Conservation (phyloP, 2,329 filamentous ascomycete species). For the Knufia petricola region DNA sequence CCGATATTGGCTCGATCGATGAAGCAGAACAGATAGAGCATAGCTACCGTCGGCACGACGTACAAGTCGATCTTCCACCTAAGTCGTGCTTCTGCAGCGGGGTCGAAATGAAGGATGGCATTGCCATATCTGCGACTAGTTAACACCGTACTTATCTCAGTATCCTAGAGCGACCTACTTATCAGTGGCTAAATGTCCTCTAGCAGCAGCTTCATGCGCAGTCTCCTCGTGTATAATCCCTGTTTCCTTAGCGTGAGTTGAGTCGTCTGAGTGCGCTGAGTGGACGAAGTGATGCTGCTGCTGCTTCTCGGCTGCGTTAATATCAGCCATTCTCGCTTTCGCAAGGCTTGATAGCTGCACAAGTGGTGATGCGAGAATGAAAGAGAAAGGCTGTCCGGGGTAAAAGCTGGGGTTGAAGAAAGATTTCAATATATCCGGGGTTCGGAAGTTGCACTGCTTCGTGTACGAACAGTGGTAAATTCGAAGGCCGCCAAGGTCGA, state of each 20-base stretch:
- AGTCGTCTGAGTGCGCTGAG: background rate
- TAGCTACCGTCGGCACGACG: constrained; percentile 55
- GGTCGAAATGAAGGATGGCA: constrained; percentile 46
- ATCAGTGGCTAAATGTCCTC: constrained; percentile 41
- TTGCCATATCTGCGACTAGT: constrained; percentile 36
- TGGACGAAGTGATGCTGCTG: background rate
- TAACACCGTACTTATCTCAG: background rate
- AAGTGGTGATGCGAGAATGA: background rate
- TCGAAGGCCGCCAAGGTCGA: background rate
- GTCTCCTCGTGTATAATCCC: constrained; percentile 13
- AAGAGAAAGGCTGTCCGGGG: background rate
- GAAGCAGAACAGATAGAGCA: constrained; percentile 64
- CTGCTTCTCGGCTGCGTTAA: constrained; percentile 10
- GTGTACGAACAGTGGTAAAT: too few relatives aligned
- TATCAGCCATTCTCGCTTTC: constrained; percentile 1
- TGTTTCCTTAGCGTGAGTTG: constrained; percentile 2
- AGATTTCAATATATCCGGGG: background rate
- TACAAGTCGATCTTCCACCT: constrained; percentile 56
- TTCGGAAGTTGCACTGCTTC: background rate
- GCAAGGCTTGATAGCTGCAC: background rate
- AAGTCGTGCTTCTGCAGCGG: constrained; percentile 47
- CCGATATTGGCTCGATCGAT: constrained; percentile 63
- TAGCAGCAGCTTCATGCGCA: constrained; percentile 32
- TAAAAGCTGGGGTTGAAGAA: background rate
- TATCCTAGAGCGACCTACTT: constrained; percentile 27